Evolutionary conservation across 139 green algal genomes (phyloP).

Genomic region (Nannochloris sp.): DNA sequence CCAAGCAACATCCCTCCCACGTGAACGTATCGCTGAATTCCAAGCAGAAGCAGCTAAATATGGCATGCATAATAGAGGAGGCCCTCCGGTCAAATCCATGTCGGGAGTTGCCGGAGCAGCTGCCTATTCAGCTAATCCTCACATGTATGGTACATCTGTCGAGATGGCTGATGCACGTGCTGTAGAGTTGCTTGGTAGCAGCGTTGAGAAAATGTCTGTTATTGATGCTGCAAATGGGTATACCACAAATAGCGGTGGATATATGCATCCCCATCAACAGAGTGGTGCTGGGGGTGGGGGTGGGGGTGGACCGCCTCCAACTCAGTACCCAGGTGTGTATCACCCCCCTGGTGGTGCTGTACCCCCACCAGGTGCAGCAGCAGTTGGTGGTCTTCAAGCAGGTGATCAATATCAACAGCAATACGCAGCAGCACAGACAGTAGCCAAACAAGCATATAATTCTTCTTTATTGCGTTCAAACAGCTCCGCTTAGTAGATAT

Average conservation of each 20-base stretch:
- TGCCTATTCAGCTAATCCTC: not conserved
- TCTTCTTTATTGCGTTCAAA: conserved; percentile 4
- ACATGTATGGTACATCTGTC: conserved; percentile 2
- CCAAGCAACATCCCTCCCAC: conserved; percentile 47
- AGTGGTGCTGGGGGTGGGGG: not conserved
- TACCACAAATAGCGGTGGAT: conserved; percentile 17
- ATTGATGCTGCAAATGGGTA: conserved; percentile 28
- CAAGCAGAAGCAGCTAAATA: conserved; percentile 45
- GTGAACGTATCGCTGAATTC: conserved; percentile 58
- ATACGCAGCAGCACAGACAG: not conserved
- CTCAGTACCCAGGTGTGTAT: not conserved
- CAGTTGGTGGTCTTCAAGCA: not conserved
- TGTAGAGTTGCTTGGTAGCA: conserved; percentile 25
- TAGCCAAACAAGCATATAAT: not conserved
- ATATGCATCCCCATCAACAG: conserved; percentile 28
- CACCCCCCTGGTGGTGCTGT: not conserved
- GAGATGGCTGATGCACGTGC: conserved; percentile 27
- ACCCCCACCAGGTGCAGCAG: not conserved
- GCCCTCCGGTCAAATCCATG: not conserved
- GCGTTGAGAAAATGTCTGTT: conserved; percentile 36
- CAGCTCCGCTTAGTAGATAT: not conserved
- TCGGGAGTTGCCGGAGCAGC: not conserved
- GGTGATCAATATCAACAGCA: not conserved
- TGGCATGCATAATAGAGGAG: not conserved
- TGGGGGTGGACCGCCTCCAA: not conserved